Evolutionary conservation across 2,329 filamentous ascomycete species (phyloP), one percentile per base, ranked within the genome.

Genomic region (Venturia aucupariae): DNA sequence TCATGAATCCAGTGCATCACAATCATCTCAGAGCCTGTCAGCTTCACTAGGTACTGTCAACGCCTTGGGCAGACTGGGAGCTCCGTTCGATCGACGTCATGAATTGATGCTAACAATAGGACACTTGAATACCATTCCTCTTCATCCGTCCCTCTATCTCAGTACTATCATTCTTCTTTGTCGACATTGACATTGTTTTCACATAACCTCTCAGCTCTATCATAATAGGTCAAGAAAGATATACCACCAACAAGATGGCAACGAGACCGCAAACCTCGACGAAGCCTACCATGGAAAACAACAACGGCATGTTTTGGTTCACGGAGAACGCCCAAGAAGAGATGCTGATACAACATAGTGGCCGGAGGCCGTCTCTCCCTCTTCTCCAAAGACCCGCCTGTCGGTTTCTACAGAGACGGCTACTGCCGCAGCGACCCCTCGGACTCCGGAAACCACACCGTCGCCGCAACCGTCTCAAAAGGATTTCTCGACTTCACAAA

Each of bases 401-500:
- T 42, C 2, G 57, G 57, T 17, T 38, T 27, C 11, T 60, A 22
- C 30, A 38, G 30, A 38, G 57, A 60, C 11, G 57, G 57, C 32
- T 60, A 60, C n/a, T 60, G 57, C 32, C 57, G 57, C 57, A 60
- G 32, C 30, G 57, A 32, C 57, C 57, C 57, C 2, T 41, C 22
- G 3, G 59, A 60, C 35, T 30, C 32, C n/a, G 59, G 59, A 32
- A 60, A 60, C 35, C 59, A 60, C 35, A 60, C 38, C 35, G 35
- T 60, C 5, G 38, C 59, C 59, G 59, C 59, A 15, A 24, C 35
- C 22, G 32, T 60, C 30, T 39, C 57, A 17, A 32, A 60, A 60
- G 38, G 41, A n/a, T 60, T 42, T 35, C 59, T 60, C 41, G 59
- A 60, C 15, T 60, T 60, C 35, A 60, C 59, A 8, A 60, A 60